phyloP scores from a whole-genome alignment of 768 basidiomycete genomes.

The Scleroderma citrinum region DNA sequence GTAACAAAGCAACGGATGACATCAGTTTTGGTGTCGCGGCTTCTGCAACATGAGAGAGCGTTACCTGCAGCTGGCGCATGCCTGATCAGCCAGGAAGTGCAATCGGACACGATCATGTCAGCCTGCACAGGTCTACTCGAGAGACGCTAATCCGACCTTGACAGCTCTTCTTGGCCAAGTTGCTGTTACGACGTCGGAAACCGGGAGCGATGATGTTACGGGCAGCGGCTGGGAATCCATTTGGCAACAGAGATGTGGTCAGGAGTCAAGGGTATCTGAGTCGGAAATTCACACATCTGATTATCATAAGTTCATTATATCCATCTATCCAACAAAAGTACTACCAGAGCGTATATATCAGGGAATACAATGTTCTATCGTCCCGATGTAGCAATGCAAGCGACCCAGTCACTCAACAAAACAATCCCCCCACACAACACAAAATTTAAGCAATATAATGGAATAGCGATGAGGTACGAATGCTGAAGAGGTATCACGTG shows the following conservation, averaged over 20 bases:
- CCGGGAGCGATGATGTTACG: slow-evolving; percentile 36
- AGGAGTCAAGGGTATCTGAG: slow-evolving; percentile 14
- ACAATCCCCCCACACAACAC: too few relatives aligned
- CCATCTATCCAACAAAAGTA: not conserved
- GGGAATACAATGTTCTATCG: not conserved
- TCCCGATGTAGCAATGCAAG: not conserved
- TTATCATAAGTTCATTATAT: not conserved
- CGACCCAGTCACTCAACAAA: not conserved
- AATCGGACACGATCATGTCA: not conserved
- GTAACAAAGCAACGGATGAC: not conserved
- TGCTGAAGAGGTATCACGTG: not conserved
- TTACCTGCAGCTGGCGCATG: slow-evolving; percentile 56
- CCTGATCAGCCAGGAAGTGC: slow-evolving; percentile 28
- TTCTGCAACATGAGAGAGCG: not conserved
- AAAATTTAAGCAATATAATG: too few relatives aligned
- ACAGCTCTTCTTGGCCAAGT: slow-evolving; percentile 45
- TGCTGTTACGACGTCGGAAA: slow-evolving; percentile 45
- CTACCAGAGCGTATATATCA: not conserved
- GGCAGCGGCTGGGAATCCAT: slow-evolving; percentile 34
- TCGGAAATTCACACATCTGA: slow-evolving; percentile 26
- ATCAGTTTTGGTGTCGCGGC: not conserved
- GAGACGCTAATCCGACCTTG: slow-evolving; percentile 32
- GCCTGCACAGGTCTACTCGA: not conserved
- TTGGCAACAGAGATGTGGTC: slow-evolving; percentile 20
- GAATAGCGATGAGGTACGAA: not conserved